phyloP scores from a whole-genome alignment of 78 protist genomes.

The Guillardia theta region DNA sequence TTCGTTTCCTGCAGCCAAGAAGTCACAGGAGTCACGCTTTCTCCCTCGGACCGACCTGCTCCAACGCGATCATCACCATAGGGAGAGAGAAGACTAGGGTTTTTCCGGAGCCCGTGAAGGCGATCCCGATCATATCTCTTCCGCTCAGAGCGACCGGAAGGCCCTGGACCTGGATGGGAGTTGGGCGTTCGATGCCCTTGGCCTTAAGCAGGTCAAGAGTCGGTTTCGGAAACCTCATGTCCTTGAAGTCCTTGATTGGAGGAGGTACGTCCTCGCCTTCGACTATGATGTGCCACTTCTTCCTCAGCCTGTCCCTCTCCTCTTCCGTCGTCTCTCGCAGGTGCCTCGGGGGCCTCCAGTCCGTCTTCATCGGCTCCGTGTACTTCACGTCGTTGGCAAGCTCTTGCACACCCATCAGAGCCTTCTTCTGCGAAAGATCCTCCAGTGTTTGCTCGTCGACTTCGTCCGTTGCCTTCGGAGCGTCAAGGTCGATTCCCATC shows the following conservation, averaged over 20 bases:
- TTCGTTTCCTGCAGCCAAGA: constrained; percentile 10
- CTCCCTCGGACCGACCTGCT: constrained; percentile 69
- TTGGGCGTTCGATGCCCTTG: constrained; percentile 84
- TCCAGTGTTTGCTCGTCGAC: background rate
- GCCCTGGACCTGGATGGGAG: constrained; percentile 91
- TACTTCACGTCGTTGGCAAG: constrained; percentile 56
- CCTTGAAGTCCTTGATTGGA: constrained; percentile 75
- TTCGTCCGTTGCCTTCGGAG: background rate
- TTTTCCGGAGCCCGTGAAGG: constrained; percentile 78
- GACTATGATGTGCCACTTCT: constrained; percentile 74
- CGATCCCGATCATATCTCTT: constrained; percentile 96
- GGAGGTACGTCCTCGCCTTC: constrained; percentile 85
- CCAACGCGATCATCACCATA: constrained; percentile 72
- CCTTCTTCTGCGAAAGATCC: constrained; percentile 24
- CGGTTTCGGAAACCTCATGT: constrained; percentile 89
- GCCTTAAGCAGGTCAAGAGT: constrained; percentile 55
- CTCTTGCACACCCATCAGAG: constrained; percentile 46
- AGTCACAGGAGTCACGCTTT: constrained; percentile 36
- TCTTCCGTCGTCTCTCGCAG: constrained; percentile 39
- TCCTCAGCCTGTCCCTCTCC: constrained; percentile 46
- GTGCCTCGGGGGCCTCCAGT: constrained; percentile 62
- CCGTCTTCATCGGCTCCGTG: constrained; percentile 42
- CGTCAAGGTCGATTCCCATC: background rate
- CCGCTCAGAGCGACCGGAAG: constrained; percentile 68
- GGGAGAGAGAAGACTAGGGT: constrained; percentile 89